A percentile compares a stretch with the other conserved stretches of the same genome.
phyloP scores from a whole-genome alignment of 495 filamentous ascomycete species.

The Tuber indicum region DNA sequence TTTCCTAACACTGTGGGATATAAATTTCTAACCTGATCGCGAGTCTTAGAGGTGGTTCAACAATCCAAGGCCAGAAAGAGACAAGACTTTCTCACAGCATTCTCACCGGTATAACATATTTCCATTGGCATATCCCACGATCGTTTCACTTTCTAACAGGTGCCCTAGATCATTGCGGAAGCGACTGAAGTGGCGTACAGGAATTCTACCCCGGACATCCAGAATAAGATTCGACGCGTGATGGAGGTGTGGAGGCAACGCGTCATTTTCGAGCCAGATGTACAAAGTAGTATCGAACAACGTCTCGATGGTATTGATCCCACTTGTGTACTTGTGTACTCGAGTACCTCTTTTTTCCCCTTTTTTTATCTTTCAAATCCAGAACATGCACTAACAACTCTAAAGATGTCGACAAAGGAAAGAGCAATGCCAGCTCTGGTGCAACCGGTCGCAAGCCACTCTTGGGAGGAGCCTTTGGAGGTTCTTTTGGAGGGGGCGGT shows the following conservation, averaged over 20 bases:
- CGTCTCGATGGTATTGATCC: slow-evolving; percentile 61
- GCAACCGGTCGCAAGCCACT: slow-evolving; percentile 51
- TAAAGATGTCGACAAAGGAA: slow-evolving; percentile 71
- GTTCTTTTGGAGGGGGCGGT: slow-evolving; percentile 48
- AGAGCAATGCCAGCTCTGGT: slow-evolving; percentile 48
- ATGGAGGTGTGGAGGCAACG: slow-evolving; percentile 90
- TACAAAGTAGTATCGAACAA: slow-evolving; percentile 70
- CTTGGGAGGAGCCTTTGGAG: slow-evolving; percentile 41
- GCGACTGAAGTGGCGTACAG: slow-evolving; percentile 78
- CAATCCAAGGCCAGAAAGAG: slow-evolving; percentile 86
- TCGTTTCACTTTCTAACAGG: slow-evolving; percentile 2
- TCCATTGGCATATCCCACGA: slow-evolving; percentile 2
- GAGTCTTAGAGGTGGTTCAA: slow-evolving; percentile 75
- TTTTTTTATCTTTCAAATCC: background rate
- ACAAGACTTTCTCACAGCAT: slow-evolving; percentile 84
- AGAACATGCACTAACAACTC: slow-evolving; percentile 17
- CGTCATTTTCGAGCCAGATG: slow-evolving; percentile 70
- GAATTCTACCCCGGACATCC: slow-evolving; percentile 72
- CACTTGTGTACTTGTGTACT: background rate
- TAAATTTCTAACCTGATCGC: slow-evolving; percentile 7
- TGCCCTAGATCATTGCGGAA: slow-evolving; percentile 66
- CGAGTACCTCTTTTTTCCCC: background rate
- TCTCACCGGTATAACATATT: slow-evolving; percentile 58
- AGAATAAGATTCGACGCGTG: slow-evolving; percentile 78
- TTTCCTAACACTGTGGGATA: slow-evolving; percentile 7